phyloP scores from a whole-genome alignment of 2,329 filamentous ascomycete species.

The Acrocalymma vagum region DNA sequence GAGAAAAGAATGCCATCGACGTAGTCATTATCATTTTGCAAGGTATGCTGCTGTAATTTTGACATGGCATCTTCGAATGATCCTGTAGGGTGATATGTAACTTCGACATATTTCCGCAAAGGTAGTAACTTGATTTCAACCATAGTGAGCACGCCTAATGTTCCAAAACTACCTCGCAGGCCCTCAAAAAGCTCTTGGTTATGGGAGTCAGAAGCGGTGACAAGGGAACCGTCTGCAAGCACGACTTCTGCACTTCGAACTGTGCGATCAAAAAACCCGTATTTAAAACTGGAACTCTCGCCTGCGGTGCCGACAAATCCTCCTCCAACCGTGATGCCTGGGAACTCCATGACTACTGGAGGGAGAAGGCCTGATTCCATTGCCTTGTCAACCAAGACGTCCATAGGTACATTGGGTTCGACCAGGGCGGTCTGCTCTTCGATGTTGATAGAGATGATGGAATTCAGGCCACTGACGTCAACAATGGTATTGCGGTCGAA shows the following conservation, averaged over 20 bases:
- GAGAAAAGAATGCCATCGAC: conserved; percentile 74
- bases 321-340: conserved; percentile 73
- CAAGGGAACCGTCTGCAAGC: conserved; percentile 64
- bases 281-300: conserved; percentile 72
- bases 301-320: conserved; percentile 73
- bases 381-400: conserved; percentile 66
- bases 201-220: conserved; percentile 56
- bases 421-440: conserved; percentile 64
- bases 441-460: conserved; percentile 68
- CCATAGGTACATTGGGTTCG: conserved; percentile 76
- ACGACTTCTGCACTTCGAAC: conserved; percentile 71
- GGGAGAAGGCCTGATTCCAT: conserved; percentile 64
- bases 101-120: conserved; percentile 65
- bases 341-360: conserved; percentile 76
- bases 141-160: conserved; percentile 67
- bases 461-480: conserved; percentile 70
- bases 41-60: conserved; percentile 57
- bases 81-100: conserved; percentile 67
- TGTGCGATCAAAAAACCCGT: conserved; percentile 72
- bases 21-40: conserved; percentile 63
- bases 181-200: conserved; percentile 66
- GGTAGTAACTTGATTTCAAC: conserved; percentile 65
- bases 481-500: conserved; percentile 55
- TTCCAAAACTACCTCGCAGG: conserved; percentile 67
- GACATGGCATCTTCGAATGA: conserved; percentile 58